Percentiles rank a stretch among this genome's conserved stretches.
Conservation (phyloP, 345 rosid species). For the Citrus inodora region DNA sequence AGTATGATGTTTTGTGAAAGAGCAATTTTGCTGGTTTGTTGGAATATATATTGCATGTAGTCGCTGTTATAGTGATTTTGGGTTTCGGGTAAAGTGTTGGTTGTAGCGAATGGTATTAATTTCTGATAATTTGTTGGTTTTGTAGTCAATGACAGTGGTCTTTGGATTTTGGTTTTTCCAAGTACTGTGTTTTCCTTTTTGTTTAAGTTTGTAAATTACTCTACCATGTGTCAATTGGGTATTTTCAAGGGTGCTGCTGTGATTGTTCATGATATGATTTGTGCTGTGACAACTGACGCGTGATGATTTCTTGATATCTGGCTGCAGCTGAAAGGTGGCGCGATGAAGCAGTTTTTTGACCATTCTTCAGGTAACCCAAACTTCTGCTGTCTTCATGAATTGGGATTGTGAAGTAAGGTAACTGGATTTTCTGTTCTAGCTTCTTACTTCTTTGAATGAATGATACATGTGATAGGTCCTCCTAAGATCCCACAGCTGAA, state of each 20-base stretch:
- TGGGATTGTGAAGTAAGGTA: background rate
- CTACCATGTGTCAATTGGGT: background rate
- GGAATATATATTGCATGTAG: background rate
- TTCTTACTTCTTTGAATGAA: slow-evolving; percentile 5
- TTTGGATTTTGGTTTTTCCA: background rate
- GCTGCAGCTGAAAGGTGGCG: slow-evolving; percentile 21
- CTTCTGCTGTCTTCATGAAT: background rate
- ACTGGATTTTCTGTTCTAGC: background rate
- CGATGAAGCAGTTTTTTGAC: slow-evolving; percentile 35
- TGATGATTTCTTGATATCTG: background rate
- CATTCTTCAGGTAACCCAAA: slow-evolving; percentile 29
- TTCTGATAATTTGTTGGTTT: background rate
- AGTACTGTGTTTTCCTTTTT: background rate
- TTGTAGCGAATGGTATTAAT: background rate
- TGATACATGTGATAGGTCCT: slow-evolving; percentile 24
- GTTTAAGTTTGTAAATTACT: background rate
- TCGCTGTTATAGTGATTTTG: background rate
- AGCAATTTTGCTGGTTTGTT: background rate
- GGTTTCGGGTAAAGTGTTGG: background rate
- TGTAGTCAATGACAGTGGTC: background rate
- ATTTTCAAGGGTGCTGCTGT: background rate
- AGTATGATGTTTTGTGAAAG: background rate
- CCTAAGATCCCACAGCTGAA: slow-evolving; percentile 25
- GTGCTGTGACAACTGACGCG: background rate
- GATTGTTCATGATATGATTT: background rate